Conservation (phyloP, 129 eudicot species). For the Chrysanthemum makinoi region DNA sequence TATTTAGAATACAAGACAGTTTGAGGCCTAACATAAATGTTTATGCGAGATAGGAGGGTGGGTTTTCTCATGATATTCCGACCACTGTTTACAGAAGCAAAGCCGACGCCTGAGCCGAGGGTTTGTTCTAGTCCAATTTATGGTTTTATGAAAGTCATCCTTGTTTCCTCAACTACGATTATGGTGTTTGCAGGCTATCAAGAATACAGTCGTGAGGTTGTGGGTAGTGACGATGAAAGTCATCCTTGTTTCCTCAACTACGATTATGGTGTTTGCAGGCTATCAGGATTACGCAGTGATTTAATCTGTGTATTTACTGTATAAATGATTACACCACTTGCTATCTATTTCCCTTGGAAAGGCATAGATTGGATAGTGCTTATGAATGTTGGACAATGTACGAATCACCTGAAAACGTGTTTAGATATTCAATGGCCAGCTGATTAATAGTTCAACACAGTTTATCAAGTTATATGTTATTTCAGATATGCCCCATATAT, state of each 20-base stretch:
- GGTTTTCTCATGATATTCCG: conserved; percentile 89
- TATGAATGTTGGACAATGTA: no score
- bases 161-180: conserved; percentile 16
- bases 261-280: no score
- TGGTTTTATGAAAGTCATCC: conserved; percentile 16
- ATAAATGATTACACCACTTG: not conserved
- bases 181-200: conserved; percentile 65
- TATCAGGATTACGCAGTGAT: not conserved
- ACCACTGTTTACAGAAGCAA: conserved; percentile 89
- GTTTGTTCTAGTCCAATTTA: conserved; percentile 31
- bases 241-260: no score
- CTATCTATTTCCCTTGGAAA: not conserved
- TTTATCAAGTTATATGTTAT: no score
- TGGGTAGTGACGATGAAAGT: conserved; percentile 96
- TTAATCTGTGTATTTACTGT: no score
- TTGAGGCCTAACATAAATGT: conserved; percentile 22
- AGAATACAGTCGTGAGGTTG: conserved; percentile 92
- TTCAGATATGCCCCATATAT: no score
- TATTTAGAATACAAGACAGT: no score
- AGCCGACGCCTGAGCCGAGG: conserved; percentile 98
- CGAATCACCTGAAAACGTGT: no score
- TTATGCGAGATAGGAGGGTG: conserved; percentile 63
- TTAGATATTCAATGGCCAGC: no score
- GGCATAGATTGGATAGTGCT: not conserved
- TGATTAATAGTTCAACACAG: no score